A percentile compares a stretch with the other conserved stretches of the same genome.
Conservation (phyloP, 139 green algal species). For the Astrephomene gubernaculifera region DNA sequence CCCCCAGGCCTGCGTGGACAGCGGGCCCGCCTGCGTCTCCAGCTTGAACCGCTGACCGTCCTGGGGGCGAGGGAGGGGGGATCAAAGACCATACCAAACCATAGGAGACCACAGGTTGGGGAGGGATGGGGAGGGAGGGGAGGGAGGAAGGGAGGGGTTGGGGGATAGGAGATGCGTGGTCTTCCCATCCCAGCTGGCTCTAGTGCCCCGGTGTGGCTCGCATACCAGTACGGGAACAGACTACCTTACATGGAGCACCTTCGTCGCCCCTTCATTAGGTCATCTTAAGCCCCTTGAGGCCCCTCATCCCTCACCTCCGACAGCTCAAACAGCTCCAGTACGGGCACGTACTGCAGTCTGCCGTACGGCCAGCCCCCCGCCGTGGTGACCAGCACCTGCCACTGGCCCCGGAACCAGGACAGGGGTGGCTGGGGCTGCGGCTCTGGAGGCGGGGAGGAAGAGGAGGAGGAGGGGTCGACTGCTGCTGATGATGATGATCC, state of each 20-base stretch:
- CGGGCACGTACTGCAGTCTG: constrained; percentile 33
- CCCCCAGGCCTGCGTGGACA: background rate
- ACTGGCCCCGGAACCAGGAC: constrained; percentile 18
- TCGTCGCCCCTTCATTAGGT: too few species aligned
- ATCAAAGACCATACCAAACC: background rate
- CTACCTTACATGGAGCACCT: too few species aligned
- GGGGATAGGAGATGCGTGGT: too few species aligned
- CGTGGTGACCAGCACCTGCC: constrained; percentile 34
- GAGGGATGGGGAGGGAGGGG: background rate
- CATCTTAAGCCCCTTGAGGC: too few species aligned
- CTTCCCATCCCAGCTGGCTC: too few species aligned
- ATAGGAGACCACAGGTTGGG: background rate
- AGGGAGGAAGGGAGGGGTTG: background rate
- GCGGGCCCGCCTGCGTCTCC: constrained; percentile 21
- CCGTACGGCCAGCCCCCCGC: constrained; percentile 19
- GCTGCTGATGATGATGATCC: too few species aligned
- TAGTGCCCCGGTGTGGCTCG: too few species aligned
- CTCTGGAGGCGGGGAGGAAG: too few species aligned
- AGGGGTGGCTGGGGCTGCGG: too few species aligned
- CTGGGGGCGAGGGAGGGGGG: background rate
- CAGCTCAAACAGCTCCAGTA: constrained; percentile 33
- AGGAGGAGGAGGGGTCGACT: too few species aligned
- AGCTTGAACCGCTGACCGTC: constrained; percentile 5
- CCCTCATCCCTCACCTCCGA: background rate
- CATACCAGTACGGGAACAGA: too few species aligned